phyloP scores from a whole-genome alignment of 2,329 filamentous ascomycete species.

The Botrytis hyacinthi region DNA sequence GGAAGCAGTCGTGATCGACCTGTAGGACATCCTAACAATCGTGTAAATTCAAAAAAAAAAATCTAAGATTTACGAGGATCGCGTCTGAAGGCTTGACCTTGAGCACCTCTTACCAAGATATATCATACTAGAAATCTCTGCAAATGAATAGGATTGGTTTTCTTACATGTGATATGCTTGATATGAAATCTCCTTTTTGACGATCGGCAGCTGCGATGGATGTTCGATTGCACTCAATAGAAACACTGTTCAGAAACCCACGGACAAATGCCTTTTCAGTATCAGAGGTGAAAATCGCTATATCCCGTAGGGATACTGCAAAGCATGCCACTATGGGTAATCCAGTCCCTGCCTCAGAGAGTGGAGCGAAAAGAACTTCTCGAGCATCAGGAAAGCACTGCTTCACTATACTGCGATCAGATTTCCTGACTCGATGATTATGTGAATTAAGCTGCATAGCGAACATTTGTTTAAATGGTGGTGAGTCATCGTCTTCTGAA shows the following conservation, averaged over 20 bases:
- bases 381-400: constrained; percentile 38
- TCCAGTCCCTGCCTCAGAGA: constrained; percentile 43
- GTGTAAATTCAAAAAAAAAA: not conserved
- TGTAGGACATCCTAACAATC: not conserved
- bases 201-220: constrained; percentile 47
- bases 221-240: constrained; percentile 38
- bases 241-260: constrained; percentile 40
- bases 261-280: constrained; percentile 38
- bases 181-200: constrained; percentile 55
- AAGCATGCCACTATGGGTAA: constrained; percentile 40
- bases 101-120: not conserved
- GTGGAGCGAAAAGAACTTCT: constrained; percentile 41
- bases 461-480: not conserved
- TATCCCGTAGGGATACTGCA: constrained; percentile 36
- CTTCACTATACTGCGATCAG: constrained; percentile 6
- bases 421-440: not conserved
- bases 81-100: no score
- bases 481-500: not conserved
- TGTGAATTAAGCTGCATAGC: not conserved
- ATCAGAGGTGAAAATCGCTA: constrained; percentile 33
- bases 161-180: constrained; percentile 52
- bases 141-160: not conserved
- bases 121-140: not conserved
- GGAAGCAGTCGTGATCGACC: not conserved
- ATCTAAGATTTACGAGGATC: not conserved